A percentile compares a stretch with the other conserved stretches of the same genome.
Evolutionary conservation across 352 stramenopile species (phyloP).

Genomic region (Peronospora farinosa): DNA sequence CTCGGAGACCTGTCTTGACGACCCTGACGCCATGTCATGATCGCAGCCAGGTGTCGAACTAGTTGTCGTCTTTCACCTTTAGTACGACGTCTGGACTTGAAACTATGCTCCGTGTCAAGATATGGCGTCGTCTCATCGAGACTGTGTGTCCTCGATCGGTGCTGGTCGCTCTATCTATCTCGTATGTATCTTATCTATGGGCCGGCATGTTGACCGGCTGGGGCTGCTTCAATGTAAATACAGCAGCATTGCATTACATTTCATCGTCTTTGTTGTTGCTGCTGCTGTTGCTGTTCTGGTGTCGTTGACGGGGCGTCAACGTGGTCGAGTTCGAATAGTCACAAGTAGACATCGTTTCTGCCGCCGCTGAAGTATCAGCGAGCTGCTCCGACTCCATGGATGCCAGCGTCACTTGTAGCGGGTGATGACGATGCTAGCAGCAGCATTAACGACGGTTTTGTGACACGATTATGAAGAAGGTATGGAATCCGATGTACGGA

Average conservation of each 20-base stretch:
- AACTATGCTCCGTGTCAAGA: conserved; percentile 2
- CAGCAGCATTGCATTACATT: conserved; percentile 21
- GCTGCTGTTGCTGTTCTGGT: background rate
- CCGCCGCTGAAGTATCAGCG: background rate
- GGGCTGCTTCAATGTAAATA: conserved; percentile 35
- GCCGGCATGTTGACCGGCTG: conserved; percentile 26
- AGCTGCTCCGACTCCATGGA: too few species aligned
- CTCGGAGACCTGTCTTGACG: conserved; percentile 22
- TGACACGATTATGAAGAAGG: too few species aligned
- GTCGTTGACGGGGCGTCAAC: conserved; percentile 3
- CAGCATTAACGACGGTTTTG: too few species aligned
- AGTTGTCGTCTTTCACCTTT: conserved; percentile 14
- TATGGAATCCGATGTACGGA: too few species aligned
- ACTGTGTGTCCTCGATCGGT: conserved; percentile 3
- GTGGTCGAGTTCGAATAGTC: background rate
- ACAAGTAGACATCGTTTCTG: background rate
- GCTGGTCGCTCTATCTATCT: conserved; percentile 27
- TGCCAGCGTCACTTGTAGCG: too few species aligned
- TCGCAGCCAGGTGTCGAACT: conserved; percentile 11
- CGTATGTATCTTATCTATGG: conserved; percentile 37
- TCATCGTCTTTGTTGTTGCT: background rate
- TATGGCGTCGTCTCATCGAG: background rate
- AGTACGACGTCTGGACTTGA: conserved; percentile 10
- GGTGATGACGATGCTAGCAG: background rate
- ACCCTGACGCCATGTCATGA: conserved; percentile 27